Base-by-base conservation (phyloP, 352 stramenopile genomes). In the Phytophthora sansomeana region DNA sequence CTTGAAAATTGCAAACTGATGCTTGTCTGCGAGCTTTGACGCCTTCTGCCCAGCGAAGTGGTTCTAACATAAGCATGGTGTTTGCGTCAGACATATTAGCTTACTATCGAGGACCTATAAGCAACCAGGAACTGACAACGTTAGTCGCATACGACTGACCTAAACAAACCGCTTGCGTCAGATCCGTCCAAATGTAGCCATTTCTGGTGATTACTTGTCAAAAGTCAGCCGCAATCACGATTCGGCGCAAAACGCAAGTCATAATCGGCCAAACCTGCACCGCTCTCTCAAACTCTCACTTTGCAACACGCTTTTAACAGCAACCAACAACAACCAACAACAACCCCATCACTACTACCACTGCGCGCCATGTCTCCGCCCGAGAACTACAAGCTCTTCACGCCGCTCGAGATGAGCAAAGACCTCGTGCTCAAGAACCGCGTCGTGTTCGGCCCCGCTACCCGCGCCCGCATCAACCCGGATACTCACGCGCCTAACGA, bases 381-480 rank as follows among this genome's bases (percentile, higher is more conserved):
- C 5, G 57, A 56, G 32, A 66, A 67, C 66, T 77, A 77, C 62
- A 69, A 65, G 47, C 74, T 81, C 41, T 79, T 81, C 48, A 74
- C 58, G 38, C 67, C 69, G 41, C 56, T 79, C 8, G 32, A 56
- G 30, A 51, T 81, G 6, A 54, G 62, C 32, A n/a, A 57, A 7
- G 48, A 48, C 35, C 49, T 83, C 6, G 30, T 42, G 55, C 72
- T 87, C 52, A 79, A 78, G 57, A 78, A 89, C 58, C 74, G 77
- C 52, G 52, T 87, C 49, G 62, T 87, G 9, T 69, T 80, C 49
- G 77, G 58, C 1, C 80, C 80, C 4, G 55, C 80, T n/a, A 85
- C 76, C 38, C 73, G 67, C 11, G 63, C 58, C 29, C 74, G 70
- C 14, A 67, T 71, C n/a, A 46, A 65, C 28, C 46, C 42, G 1